Conservation (phyloP, 23 red algal species). For the Cyanidium caldarium region DNA sequence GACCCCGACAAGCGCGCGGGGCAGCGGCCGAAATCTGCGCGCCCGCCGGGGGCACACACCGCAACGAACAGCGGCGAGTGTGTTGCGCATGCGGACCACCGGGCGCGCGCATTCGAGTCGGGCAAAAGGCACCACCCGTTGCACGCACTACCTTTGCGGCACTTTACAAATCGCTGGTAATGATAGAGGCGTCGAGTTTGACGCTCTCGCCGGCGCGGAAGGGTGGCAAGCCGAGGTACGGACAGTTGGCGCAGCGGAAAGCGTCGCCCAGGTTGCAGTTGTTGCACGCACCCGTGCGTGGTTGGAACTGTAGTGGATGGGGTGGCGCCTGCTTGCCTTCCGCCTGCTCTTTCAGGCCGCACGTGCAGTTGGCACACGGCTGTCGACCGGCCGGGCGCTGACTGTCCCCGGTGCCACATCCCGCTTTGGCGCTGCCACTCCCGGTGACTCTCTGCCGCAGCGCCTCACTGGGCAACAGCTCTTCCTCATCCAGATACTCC, state of each 20-base stretch:
- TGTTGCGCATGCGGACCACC: too few relatives aligned
- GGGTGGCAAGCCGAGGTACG: constrained; percentile 77
- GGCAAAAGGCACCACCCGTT: too few relatives aligned
- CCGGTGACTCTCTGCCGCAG: neutral
- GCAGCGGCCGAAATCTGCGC: too few relatives aligned
- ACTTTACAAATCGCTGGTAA: constrained; percentile 44
- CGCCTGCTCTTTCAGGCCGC: neutral
- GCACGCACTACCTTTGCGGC: too few relatives aligned
- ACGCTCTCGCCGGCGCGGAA: constrained; percentile 68
- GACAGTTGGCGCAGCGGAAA: constrained; percentile 72
- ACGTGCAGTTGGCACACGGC: constrained; percentile 5
- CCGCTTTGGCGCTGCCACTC: neutral
- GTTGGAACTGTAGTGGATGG: neutral
- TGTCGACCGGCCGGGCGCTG: neutral
- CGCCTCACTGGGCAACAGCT: neutral
- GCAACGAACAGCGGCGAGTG: too few relatives aligned
- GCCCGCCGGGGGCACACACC: too few relatives aligned
- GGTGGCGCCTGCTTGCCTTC: neutral
- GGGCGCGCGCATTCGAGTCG: too few relatives aligned
- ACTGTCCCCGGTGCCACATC: neutral
- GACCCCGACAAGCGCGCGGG: too few relatives aligned
- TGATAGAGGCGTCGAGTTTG: constrained; percentile 21
- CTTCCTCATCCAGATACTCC: constrained; percentile 1
- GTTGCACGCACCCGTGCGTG: constrained; percentile 6
- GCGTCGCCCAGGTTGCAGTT: constrained; percentile 69